Conservation (phyloP, 2,329 filamentous ascomycete genomes). For the Cadophora luteo-olivacea region DNA sequence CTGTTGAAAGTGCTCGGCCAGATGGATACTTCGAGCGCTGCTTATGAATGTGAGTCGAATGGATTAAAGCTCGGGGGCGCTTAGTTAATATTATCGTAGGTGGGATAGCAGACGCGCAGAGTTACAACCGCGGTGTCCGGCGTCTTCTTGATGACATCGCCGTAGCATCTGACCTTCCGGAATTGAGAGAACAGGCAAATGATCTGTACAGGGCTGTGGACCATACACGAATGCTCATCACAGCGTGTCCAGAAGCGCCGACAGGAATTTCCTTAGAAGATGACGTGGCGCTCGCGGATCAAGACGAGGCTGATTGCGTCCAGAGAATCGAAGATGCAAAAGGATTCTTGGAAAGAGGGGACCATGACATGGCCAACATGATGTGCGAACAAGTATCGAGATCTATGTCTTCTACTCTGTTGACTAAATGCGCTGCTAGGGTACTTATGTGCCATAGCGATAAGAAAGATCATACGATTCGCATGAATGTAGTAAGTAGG, state of each 20-base stretch:
- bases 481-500: slow-evolving; percentile 5
- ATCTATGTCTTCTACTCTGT: slow-evolving; percentile 1
- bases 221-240: not conserved
- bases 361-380: not conserved
- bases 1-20: not conserved
- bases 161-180: not conserved
- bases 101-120: not conserved
- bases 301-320: slow-evolving; percentile 1
- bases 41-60: not conserved
- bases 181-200: not conserved
- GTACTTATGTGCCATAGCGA: slow-evolving; percentile 9
- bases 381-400: slow-evolving; percentile 6
- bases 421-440: slow-evolving; percentile 14
- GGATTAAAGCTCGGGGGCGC: not conserved
- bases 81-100: not conserved
- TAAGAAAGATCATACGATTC: not conserved
- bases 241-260: not conserved
- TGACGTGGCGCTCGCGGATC: not conserved
- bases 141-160: not conserved
- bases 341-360: not conserved
- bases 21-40: not conserved
- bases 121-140: slow-evolving; percentile 3
- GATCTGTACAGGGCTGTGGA: not conserved
- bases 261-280: not conserved
- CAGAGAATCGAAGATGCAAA: slow-evolving; percentile 6